Base-by-base conservation (phyloP, 768 basidiomycete genomes). In the Suillus fuscotomentosus region DNA sequence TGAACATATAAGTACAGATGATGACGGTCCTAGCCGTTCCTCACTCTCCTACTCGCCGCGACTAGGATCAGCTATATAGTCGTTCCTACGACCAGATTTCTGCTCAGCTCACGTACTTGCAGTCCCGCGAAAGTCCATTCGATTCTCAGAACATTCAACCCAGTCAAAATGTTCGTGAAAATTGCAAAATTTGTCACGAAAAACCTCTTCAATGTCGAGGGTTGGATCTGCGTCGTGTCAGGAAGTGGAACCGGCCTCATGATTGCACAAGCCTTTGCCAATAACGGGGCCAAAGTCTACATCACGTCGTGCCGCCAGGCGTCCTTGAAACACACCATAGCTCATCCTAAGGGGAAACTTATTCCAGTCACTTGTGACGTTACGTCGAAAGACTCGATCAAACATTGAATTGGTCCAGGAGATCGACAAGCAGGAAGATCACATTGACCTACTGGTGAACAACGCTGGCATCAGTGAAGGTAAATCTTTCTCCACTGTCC, bases 391-490 rank as follows among this genome's bases (percentile, higher is more conserved):
- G 66, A 65, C 61, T 31, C 31, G 31, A 31, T 31, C 31, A 31
- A 31, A 31, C 31, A 1, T 31, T 31, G 31, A 66, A 34, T 62
- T 76, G 24, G 71, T 72, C 11, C 63, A 67, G 17, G 78, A 79
- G 63, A 72, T 84, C 10, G 75, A 70, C 7, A 74, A 73, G 48
- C 76, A 78, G 24, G 77, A 80, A 59, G 68, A 73, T 15, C 75
- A 6, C 31, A 80, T 94, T 2, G 88, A 94, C 67, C 85, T 92
- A 48, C 82, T 94, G 3, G 83, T 92, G 54, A 92, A 91, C 76
- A 92, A 91, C 74, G 87, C 87, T 11, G 91, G 90, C 20, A 85
- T 85, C 53, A 83, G 65, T 45, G 31, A 66, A 36, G 68, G 67
- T 5, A 73, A 68, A n/a, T n/a, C n/a, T n/a, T n/a, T n/a, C n/a